Base-by-base conservation (phyloP, 345 rosid genomes). In the Sapria himalayana region DNA sequence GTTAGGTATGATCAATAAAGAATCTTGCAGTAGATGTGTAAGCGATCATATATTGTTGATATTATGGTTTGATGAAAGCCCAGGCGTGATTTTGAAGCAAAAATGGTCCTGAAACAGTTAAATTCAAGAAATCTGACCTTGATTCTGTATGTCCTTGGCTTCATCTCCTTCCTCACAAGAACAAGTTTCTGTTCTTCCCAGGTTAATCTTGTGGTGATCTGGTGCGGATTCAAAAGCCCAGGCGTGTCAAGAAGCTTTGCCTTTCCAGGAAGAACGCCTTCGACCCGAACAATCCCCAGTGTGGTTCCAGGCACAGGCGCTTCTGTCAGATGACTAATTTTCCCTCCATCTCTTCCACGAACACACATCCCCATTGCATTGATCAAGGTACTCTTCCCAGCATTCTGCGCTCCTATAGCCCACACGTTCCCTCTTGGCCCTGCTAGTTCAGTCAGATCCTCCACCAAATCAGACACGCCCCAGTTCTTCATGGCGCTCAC, bases 221-320 rank as follows among this genome's bases (percentile, higher is more conserved):
- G 95, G 62, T 72, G 67, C 0, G 91, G 93, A 55, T 82, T 68
- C 60, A 82, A 56, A 53, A 89, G 54, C 33, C 98, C 98, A 0
- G 93, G 98, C 0, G 98, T 79, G 63, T 89, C 98, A 39, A 72
- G 79, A 54, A 89, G 25, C 70, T 76, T 79, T 0, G 92, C 86
- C 51, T 79, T 69, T 14, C 72, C 69, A 0, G 93, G 92, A 46
- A 89, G 65, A 61, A 73, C 71, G 24, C 98, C 93, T 55, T 76
- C 95, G 25, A 79, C 64, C 51, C 81, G 71, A 5, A 79, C 65
- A 25, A 79, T 82, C 41, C 95, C 95, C 51, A 82, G 50, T 0
- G 95, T 79, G 1, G 95, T 89, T 9, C 98, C 95, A 0, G 95
- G 95, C 41, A 79, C 79, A 5, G 93, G 84, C 14, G 93, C 98